These are phyloP conservation scores for Russula vinacea DNA, from an alignment of 768 basidiomycete species.

Conservation along the genomic window DNA sequence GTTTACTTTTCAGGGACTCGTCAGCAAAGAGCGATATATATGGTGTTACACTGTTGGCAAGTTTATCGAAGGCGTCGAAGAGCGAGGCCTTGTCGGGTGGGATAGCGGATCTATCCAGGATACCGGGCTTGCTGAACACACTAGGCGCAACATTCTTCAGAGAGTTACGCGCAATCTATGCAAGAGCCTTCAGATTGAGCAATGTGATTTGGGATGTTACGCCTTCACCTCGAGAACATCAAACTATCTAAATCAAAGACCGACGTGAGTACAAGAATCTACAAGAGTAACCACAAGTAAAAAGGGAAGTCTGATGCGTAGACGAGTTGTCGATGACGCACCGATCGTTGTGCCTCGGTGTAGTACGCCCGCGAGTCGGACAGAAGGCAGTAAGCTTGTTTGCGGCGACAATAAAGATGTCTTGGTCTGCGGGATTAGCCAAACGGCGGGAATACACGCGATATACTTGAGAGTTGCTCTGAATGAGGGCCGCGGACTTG, in stretches of 20 bases:
- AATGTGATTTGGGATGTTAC: neutral
- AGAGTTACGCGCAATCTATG: slow-evolving; percentile 13
- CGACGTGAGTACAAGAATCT: neutral
- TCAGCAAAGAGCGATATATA: slow-evolving; percentile 1
- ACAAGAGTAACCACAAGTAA: neutral
- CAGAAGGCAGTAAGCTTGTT: slow-evolving; percentile 15
- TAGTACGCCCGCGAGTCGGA: slow-evolving; percentile 16
- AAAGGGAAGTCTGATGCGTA: neutral
- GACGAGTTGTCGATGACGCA: neutral
- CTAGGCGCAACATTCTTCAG: slow-evolving; percentile 15
- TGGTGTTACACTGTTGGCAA: slow-evolving; percentile 13
- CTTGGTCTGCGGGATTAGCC: slow-evolving; percentile 13
- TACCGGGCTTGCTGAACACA: slow-evolving; percentile 16
- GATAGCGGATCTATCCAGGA: slow-evolving; percentile 6
- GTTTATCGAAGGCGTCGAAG: slow-evolving; percentile 18
- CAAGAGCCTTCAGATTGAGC: neutral
- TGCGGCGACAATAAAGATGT: slow-evolving; percentile 16
- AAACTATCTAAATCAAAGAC: slow-evolving; percentile 14
- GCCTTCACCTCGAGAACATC: slow-evolving; percentile 22
- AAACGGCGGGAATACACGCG: slow-evolving; percentile 13
- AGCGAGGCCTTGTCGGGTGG: slow-evolving; percentile 16
- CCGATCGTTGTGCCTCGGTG: slow-evolving; percentile 12
- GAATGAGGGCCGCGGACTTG: slow-evolving; percentile 11
- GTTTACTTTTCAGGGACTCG: slow-evolving; percentile 11
- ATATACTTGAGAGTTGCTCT: slow-evolving; percentile 21